These are phyloP conservation scores for Citrus glauca DNA, from an alignment of 345 rosid genomes.

Conservation along the genomic window DNA sequence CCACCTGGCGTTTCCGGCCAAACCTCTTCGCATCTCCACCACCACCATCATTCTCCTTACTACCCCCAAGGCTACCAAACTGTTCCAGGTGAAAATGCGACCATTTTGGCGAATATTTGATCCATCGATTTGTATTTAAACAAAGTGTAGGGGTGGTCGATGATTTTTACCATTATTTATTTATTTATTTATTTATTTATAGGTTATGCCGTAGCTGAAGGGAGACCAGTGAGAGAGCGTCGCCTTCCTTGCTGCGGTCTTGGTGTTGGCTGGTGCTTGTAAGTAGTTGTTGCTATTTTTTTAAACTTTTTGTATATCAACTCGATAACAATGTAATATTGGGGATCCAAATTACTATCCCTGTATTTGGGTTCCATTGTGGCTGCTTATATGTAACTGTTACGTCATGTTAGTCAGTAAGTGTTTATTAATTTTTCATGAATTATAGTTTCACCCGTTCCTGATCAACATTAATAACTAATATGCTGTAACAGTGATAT, in stretches of 20 bases:
- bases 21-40: constrained; percentile 25
- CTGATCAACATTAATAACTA: no score
- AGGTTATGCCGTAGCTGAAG: constrained; percentile 88
- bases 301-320: not conserved
- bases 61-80: constrained; percentile 71
- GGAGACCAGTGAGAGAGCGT: constrained; percentile 65
- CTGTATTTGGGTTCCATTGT: no score
- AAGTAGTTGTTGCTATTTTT: constrained; percentile 26
- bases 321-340: no score
- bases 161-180: not conserved
- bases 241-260: constrained; percentile 89
- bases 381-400: no score
- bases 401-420: no score
- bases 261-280: constrained; percentile 90
- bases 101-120: not conserved
- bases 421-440: no score
- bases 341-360: no score
- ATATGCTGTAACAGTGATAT: no score
- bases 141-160: not conserved
- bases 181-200: not conserved
- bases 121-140: not conserved
- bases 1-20: constrained; percentile 60
- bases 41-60: constrained; percentile 37
- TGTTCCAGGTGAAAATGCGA: constrained; percentile 48
- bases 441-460: no score